Evolutionary conservation across 371 early-diverging fungal species (phyloP).

Genomic region (Blakeslea trispora): DNA sequence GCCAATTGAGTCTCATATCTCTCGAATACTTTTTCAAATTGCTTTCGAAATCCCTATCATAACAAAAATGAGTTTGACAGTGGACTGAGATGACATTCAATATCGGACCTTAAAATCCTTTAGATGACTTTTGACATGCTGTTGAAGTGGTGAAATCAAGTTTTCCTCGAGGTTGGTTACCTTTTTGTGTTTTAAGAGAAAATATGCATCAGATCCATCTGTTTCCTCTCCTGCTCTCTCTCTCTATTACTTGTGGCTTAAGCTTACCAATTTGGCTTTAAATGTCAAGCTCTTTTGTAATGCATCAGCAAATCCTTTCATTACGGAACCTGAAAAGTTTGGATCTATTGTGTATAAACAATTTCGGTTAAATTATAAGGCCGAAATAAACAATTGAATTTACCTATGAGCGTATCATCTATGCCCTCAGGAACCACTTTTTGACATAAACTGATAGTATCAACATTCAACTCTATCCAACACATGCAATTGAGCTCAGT

Average conservation of each 20-base stretch:
- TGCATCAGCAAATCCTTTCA: slow-evolving; percentile 44
- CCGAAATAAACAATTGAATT: slow-evolving; percentile 13
- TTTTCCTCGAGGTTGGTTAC: slow-evolving; percentile 53
- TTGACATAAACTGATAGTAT: slow-evolving; percentile 30
- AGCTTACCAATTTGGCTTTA: slow-evolving; percentile 52
- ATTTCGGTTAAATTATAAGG: neutral
- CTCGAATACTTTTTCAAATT: slow-evolving; percentile 55
- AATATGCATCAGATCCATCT: too few species aligned
- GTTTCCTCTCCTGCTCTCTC: too few species aligned
- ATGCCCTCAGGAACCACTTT: slow-evolving; percentile 33
- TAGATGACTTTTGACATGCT: slow-evolving; percentile 60
- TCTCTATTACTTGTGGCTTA: neutral
- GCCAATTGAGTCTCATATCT: slow-evolving; percentile 61
- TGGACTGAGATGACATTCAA: too few species aligned
- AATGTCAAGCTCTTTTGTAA: slow-evolving; percentile 50
- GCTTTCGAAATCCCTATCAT: slow-evolving; percentile 38
- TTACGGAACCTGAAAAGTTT: slow-evolving; percentile 32
- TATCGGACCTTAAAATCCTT: slow-evolving; percentile 54
- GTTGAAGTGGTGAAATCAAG: slow-evolving; percentile 55
- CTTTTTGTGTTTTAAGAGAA: slow-evolving; percentile 30
- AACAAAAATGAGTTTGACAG: too few species aligned
- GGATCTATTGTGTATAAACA: slow-evolving; percentile 22
- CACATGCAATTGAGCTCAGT: too few species aligned
- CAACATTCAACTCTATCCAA: slow-evolving; percentile 32
- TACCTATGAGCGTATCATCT: slow-evolving; percentile 40